Evolutionary conservation across 352 stramenopile species (phyloP), one percentile per base, ranked within the genome.

Genomic region (Albugo laibachii): DNA sequence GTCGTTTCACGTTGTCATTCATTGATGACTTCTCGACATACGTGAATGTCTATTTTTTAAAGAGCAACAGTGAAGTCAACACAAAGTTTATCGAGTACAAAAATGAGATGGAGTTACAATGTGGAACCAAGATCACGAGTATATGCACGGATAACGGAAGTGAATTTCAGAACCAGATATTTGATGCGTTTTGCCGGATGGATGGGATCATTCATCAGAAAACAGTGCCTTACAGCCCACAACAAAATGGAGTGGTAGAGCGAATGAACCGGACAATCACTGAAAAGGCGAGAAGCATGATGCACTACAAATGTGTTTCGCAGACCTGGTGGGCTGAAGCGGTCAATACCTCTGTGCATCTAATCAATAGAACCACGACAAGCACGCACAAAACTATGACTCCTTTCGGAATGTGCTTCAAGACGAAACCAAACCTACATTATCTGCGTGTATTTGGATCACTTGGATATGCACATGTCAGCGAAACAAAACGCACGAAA

Each of bases 111-210:
- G n/a, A n/a, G n/a, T n/a, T n/a, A n/a, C 48, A 63, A 15, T 60
- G 48, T 13, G 48, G 51, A 11, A 8, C 49, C 14, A 40, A 41
- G 0, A 48, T 63, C 6, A 58, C 60, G 46, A 48, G 41, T 24
- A 13, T 70, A 11, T 41, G 56, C 3, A 58, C 58, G 3, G 56
- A 65, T 54, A 63, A 63, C n/a, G 62, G 53, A 0, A 53, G 45
- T 5, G 56, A 66, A 41, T 55, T 58, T 16, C 38, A 45, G 11
- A 61, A 58, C 50, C 53, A 62, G 35, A 39, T 40, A 11, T 47
- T 65, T 11, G 14, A 45, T 0, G 27, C 16, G 0, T 21, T 52
- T 2, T 59, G 53, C 35, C 16, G 49, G 0, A 11, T 47, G 41
- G 34, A 46, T 13, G 55, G 50, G 5, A 65, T 67, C 48, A 12